Evolutionary conservation across 2,329 filamentous ascomycete species (phyloP), one percentile per base, ranked within the genome.

Genomic region (Epichloe amarillans): DNA sequence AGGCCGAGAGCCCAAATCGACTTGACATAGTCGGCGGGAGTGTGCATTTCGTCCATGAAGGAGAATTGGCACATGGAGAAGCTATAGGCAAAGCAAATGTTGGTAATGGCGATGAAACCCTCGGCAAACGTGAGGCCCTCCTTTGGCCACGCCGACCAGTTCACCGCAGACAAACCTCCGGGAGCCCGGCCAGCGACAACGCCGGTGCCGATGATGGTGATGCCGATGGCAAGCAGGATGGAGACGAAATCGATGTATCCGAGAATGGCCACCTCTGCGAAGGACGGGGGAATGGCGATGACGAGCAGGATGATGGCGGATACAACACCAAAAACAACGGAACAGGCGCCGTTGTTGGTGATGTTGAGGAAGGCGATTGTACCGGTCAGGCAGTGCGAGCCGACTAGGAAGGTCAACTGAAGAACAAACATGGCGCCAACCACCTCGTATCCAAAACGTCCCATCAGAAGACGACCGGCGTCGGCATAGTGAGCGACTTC

Each of bases 1-100:
- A 73, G 65, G 56, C 84, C 82, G 0, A 85, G 75, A 35, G 82
- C 63, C 58, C 73, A 72, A 52, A 88, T 74, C 7, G 82, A 76
- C 69, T 75, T 74, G 54, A 65, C 56, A 52, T 68, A 75, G 59
- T 75, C 70, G 2, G 36, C 36, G 6, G 72, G 72, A 0, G 71
- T 73, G 57, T 74, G 72, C 72, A 75, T 75, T 62, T 75, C 72
- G 56, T 74, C 71, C 72, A 75, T 75, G 57, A 75, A 74, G 59
- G 67, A 70, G 64, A 75, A 74, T 59, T 74, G 72, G 64, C 70
- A 73, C 49, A 75, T 67, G 56, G 72, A 69, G 52, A 74, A 75
- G 54, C 80, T 72, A 68, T 83, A 88, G 51, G 84, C 83, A 53
- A 88, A 80, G 53, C 86, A 73, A 49, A 88, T 87, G 67, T 86